These are phyloP conservation scores for Aspergillus sojae DNA, from an alignment of 2,329 filamentous ascomycete species.

Conservation along the genomic window DNA sequence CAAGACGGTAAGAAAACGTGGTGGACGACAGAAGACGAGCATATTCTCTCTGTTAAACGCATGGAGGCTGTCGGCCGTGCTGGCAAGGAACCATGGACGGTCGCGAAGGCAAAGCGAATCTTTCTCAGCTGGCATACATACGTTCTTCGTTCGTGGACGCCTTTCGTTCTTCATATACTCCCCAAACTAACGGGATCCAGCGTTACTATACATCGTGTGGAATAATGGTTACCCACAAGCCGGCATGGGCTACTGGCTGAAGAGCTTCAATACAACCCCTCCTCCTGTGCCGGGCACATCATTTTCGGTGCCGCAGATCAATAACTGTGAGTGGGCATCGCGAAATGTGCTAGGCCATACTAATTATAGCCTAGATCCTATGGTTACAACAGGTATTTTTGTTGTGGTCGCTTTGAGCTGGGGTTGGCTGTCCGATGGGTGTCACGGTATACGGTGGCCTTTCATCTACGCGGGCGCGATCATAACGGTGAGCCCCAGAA, in stretches of 20 bases:
- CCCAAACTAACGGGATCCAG: slow-evolving; percentile 12
- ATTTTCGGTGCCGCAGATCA: slow-evolving; percentile 39
- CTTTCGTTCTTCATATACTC: not conserved
- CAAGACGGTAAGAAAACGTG: slow-evolving; percentile 26
- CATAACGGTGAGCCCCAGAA: slow-evolving; percentile 29
- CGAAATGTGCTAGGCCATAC: not conserved
- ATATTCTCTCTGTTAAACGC: slow-evolving; percentile 27
- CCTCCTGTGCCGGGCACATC: slow-evolving; percentile 38
- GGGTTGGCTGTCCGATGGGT: slow-evolving; percentile 44
- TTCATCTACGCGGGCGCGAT: slow-evolving; percentile 44
- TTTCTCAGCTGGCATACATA: slow-evolving; percentile 45
- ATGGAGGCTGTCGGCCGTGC: slow-evolving; percentile 42
- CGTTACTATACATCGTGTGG: slow-evolving; percentile 42
- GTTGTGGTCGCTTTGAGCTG: slow-evolving; percentile 39
- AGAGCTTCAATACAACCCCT: slow-evolving; percentile 42
- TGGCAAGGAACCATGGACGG: slow-evolving; percentile 40
- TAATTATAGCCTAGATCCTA: slow-evolving; percentile 25
- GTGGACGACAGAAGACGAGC: slow-evolving; percentile 29
- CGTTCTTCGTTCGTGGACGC: slow-evolving; percentile 32
- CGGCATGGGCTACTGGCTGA: slow-evolving; percentile 49
- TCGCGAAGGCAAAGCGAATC: slow-evolving; percentile 37
- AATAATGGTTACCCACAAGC: slow-evolving; percentile 40
- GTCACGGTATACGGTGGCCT: slow-evolving; percentile 39
- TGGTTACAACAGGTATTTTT: slow-evolving; percentile 38
- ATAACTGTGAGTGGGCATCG: slow-evolving; percentile 31